Percentiles rank a stretch among this genome's conserved stretches.
Conservation (phyloP, 345 rosid genomes). For the Hypericum androsaemum region DNA sequence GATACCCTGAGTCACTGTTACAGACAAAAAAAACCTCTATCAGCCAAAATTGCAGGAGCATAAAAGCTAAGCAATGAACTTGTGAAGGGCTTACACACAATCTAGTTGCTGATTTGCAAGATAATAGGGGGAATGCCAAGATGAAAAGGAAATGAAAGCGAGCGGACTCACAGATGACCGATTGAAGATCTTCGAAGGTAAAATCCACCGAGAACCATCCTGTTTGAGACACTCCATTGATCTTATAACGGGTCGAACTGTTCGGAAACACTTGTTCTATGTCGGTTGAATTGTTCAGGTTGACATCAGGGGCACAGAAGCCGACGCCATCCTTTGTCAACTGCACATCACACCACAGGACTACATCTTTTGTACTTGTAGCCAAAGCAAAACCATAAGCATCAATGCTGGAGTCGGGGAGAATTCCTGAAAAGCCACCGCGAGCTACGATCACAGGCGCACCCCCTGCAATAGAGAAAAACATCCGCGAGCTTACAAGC, state of each 20-base stretch:
- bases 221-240: background rate
- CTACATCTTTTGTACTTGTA: background rate
- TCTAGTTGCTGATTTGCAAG: background rate
- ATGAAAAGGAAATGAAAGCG: background rate
- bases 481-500: too few species aligned
- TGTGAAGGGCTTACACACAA: background rate
- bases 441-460: conserved; percentile 1
- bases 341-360: conserved; percentile 6
- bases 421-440: conserved; percentile 8
- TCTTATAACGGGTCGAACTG: background rate
- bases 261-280: background rate
- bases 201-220: conserved; percentile 8
- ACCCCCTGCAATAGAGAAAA: background rate
- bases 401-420: conserved; percentile 1
- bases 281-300: conserved; percentile 1
- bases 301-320: conserved; percentile 3
- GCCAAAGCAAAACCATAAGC: conserved; percentile 1
- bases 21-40: background rate
- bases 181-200: background rate
- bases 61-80: too few species aligned
- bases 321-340: conserved; percentile 1
- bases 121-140: background rate
- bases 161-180: conserved; percentile 6
- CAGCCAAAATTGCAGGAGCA: background rate
- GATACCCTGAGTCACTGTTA: conserved; percentile 8